Base-by-base conservation (phyloP, 139 green algal species). In the Chlorella vulgaris region DNA sequence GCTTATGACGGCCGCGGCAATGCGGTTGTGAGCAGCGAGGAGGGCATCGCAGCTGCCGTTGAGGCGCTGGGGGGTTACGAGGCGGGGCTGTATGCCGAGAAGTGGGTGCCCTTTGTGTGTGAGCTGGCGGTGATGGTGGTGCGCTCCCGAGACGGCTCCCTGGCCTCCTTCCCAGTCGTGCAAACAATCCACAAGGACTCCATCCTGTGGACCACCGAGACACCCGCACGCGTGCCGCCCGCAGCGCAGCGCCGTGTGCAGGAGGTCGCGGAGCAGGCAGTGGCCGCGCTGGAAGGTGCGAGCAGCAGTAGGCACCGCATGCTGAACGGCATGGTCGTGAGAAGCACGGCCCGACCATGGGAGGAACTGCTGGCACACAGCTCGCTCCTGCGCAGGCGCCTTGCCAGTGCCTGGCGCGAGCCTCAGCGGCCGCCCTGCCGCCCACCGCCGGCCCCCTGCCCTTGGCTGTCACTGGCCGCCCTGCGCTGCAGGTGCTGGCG, bases 121-220 rank as follows among this genome's bases (percentile, higher is more conserved):
- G 91, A 95, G 91, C 86, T 97, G 51, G 67, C 81, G 28, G 77
- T 95, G 55, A 96, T 96, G 92, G 92, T 96, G 31, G 90, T 80
- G 31, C 65, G 91, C 1, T 84, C 70, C 3, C 42, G 86, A 7
- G 84, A 91, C 68, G 91, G 90, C 43, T 61, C 70, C 5, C 69
- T 95, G 5, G 39, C 82, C 42, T 88, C 92, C 21, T 99, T 94
- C 84, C 96, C 96, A 19, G 92, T 99, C 6, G 92, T 96, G 1
- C 94, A 99, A 87, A 99, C 96, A 3, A 89, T 97, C 7, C 96
- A 99, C 89, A 92, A 90, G 68, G 87, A 98, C 89, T 95, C 86
- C 90, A 99, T 99, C 80, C 96, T 90, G 74, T 87, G 94, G 77
- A 96, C 94, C n/a, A 98, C 96, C 2, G 91, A 97, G 84, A 88